A percentile compares a stretch with the other conserved stretches of the same genome.
Evolutionary conservation across 441 rosid species (phyloP).

Genomic region (Arabidopsis lyrata): DNA sequence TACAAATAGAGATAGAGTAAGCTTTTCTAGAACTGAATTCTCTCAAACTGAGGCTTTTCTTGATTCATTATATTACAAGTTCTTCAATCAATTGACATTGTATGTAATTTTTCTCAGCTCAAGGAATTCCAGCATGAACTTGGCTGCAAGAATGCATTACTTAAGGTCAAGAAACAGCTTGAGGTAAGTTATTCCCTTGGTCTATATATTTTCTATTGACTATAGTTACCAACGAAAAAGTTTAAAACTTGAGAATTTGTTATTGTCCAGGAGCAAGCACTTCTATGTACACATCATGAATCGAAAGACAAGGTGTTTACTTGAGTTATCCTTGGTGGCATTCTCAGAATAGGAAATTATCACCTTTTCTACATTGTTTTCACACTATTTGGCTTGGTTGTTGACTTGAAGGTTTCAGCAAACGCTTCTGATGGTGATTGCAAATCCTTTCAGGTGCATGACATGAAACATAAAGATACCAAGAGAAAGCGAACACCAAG

Average conservation of each 20-base stretch:
- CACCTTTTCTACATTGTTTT: conserved; percentile 13
- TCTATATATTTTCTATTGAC: conserved; percentile 15
- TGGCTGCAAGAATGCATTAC: conserved; percentile 58
- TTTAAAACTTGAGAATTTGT: conserved; percentile 10
- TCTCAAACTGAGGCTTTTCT: conserved; percentile 23
- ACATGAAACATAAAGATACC: conserved; percentile 37
- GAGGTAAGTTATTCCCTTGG: conserved; percentile 47
- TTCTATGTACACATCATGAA: conserved; percentile 14
- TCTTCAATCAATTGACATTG: conserved; percentile 28
- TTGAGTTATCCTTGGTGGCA: conserved; percentile 11
- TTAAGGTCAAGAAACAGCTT: conserved; percentile 50
- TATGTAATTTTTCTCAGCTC: conserved; percentile 46
- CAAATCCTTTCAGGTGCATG: conserved; percentile 36
- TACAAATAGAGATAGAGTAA: conserved; percentile 60
- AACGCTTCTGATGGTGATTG: conserved; percentile 35
- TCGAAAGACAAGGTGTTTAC: conserved; percentile 40
- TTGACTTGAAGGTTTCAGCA: conserved; percentile 44
- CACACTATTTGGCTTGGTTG: conserved; percentile 26
- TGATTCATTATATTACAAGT: not conserved
- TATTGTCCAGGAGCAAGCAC: conserved; percentile 31
- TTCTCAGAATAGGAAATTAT: conserved; percentile 12
- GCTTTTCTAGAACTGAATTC: conserved; percentile 29
- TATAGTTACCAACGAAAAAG: conserved; percentile 14
- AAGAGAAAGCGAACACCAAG: conserved; percentile 48
- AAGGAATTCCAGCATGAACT: conserved; percentile 62